Base-by-base conservation (phyloP, 2,329 filamentous ascomycete species). In the Talaromyces piceae region DNA sequence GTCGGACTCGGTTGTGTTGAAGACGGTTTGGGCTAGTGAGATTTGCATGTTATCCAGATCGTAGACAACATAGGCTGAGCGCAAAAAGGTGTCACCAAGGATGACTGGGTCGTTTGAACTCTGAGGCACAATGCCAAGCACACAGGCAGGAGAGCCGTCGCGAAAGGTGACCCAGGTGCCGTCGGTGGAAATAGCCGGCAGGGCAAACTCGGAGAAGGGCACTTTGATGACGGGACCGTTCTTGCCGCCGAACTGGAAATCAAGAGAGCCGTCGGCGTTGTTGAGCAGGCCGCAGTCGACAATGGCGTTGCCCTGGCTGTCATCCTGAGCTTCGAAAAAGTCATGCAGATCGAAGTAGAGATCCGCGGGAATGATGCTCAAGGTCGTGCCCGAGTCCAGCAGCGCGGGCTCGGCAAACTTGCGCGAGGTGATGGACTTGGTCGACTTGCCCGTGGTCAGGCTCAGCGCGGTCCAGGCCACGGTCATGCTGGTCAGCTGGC, bases 371-470 rank as follows among this genome's bases (percentile, higher is more conserved):
- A 90, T 70, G 61, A 87, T 87, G 57, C 77, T 84, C 54, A 88
- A 72, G 3, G 83, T 87, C n/a, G 83, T 86, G 31, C 87, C 87
- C 1, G 84, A 87, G 67, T 91, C 87, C 30, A 91, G 77, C 4
- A 90, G 76, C 2, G 82, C 84, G 3, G 79, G 70, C n/a, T 57
- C 54, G 13, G 56, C 49, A n/a, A 56, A 47, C 33, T 56, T 72
- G 26, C 68, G 67, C 9, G 65, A 66, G 51, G 72, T 71, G 13
- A 64, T 41, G 1, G 22, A 27, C 23, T 33, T 44, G 1, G 45
- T n/a, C 20, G 12, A 18, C 23, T 27, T 22, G 27, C 41, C 13
- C 18, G 48, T 58, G 13, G 73, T 71, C 51, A 78, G 61, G 2
- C 18, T 13, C 11, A 55, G 50, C 3, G 65, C 72, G 4, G 76